These are phyloP conservation scores for Letharia columbiana DNA, from an alignment of 495 filamentous ascomycete species.

Conservation along the genomic window DNA sequence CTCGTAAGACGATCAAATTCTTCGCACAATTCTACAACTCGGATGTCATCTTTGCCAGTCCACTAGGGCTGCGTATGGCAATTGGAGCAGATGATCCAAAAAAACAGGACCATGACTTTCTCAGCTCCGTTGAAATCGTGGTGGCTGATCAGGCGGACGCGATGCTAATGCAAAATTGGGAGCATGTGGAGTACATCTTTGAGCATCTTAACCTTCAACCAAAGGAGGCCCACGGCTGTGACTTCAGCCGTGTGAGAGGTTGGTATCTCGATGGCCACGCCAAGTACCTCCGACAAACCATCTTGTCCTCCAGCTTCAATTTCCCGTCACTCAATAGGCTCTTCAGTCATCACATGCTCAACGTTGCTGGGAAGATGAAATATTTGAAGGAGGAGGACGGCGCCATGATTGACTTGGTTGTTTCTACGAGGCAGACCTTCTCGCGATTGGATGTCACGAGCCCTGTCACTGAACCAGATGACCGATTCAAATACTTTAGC, in stretches of 20 bases:
- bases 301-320: constrained; percentile 70
- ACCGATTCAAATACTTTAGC: constrained; percentile 87
- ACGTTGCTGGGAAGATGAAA: constrained; percentile 68
- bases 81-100: constrained; percentile 68
- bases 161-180: constrained; percentile 96
- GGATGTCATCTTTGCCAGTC: constrained; percentile 86
- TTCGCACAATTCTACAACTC: constrained; percentile 94
- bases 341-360: constrained; percentile 65
- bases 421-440: constrained; percentile 77
- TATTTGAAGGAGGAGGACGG: constrained; percentile 57
- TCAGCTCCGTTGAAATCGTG: constrained; percentile 84
- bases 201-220: constrained; percentile 88
- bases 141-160: constrained; percentile 90
- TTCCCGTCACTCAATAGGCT: constrained; percentile 83
- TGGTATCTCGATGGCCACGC: constrained; percentile 90
- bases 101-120: constrained; percentile 82
- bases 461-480: constrained; percentile 67
- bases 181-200: constrained; percentile 83
- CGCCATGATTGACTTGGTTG: constrained; percentile 50
- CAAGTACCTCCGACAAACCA: constrained; percentile 70
- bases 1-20: constrained; percentile 86
- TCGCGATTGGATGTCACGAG: constrained; percentile 69
- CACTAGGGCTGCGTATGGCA: constrained; percentile 80
- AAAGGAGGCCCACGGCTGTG: constrained; percentile 81
- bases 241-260: constrained; percentile 80